These are phyloP conservation scores for Przewalskia tangutica DNA, from an alignment of 257 asterid genomes.

Conservation along the genomic window DNA sequence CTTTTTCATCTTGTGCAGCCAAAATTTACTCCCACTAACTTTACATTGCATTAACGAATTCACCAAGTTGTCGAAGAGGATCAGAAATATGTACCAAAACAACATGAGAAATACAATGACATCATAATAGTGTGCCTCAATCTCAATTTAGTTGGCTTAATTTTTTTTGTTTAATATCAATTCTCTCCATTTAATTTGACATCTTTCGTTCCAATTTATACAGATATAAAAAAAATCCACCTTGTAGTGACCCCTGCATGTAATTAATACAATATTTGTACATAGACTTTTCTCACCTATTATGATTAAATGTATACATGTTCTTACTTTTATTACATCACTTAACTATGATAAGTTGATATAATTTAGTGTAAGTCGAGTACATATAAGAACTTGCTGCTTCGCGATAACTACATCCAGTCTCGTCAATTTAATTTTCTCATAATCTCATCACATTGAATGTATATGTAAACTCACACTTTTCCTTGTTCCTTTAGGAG, in stretches of 20 bases:
- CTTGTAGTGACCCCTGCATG: neutral
- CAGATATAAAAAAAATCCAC: neutral
- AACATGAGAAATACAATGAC: neutral
- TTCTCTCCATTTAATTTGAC: too few relatives aligned
- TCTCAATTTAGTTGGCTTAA: neutral
- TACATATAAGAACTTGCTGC: neutral
- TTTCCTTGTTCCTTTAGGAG: too few relatives aligned
- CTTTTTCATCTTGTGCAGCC: neutral
- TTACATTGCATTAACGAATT: neutral
- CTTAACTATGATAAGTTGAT: neutral
- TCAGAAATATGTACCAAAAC: neutral
- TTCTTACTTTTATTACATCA: too few relatives aligned
- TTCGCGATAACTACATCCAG: neutral
- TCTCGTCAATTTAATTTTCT: neutral
- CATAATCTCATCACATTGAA: too few relatives aligned
- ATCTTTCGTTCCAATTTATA: neutral
- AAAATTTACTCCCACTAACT: conserved; percentile 2
- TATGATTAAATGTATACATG: neutral
- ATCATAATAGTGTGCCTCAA: neutral
- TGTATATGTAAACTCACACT: neutral
- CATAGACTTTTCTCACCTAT: neutral
- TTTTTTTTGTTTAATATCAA: too few relatives aligned
- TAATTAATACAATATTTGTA: neutral
- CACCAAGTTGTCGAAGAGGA: neutral
- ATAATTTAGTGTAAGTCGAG: neutral